Evolutionary conservation across 352 stramenopile genomes (phyloP), one percentile per base, ranked within the genome.

Genomic region (Pythium brassicae): DNA sequence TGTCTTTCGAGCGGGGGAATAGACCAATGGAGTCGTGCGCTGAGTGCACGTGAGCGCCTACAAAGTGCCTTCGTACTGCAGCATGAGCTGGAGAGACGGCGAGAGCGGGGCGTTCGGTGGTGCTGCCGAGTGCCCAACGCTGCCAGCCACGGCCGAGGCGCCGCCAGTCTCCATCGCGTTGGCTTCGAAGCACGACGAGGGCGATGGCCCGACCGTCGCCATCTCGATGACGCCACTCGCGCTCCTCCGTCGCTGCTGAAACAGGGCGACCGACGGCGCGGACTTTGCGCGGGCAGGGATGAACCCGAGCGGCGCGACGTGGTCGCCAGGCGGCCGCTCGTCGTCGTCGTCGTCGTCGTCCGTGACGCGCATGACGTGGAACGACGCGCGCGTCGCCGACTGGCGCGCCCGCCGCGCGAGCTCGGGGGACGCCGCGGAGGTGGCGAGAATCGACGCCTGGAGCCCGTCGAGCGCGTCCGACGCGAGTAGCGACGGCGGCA

Each of bases 51-150:
- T n/a, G n/a, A n/a, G n/a, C n/a, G n/a, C 37, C 19, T 61, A 61
- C 20, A 61, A 46, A 26, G 26, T 57, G 12, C 34, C 56, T 62
- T 62, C 56, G 22, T 62, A 62, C 32, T 62, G 56, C 56, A 62
- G 44, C 56, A 62, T 57, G 0, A 62, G 37, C 19, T 46, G 22
- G 17, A 39, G 43, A 2, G 49, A 52, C 7, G 56, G 48, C 32
- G 56, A 62, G 14, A 43, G 42, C 14, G 40, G 37, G 22, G 50
- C 5, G 20, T 1, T 22, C 23, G 23, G 19, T n/a, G n/a, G n/a
- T n/a, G n/a, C n/a, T n/a, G n/a, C n/a, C n/a, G n/a, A n/a, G n/a
- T n/a, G n/a, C n/a, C n/a, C n/a, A n/a, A n/a, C n/a, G n/a, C n/a
- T n/a, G n/a, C n/a, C n/a, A n/a, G n/a, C n/a, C n/a, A n/a, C n/a